These are phyloP conservation scores for Massarina eburnea DNA, from an alignment of 2,329 filamentous ascomycete genomes.

Conservation along the genomic window DNA sequence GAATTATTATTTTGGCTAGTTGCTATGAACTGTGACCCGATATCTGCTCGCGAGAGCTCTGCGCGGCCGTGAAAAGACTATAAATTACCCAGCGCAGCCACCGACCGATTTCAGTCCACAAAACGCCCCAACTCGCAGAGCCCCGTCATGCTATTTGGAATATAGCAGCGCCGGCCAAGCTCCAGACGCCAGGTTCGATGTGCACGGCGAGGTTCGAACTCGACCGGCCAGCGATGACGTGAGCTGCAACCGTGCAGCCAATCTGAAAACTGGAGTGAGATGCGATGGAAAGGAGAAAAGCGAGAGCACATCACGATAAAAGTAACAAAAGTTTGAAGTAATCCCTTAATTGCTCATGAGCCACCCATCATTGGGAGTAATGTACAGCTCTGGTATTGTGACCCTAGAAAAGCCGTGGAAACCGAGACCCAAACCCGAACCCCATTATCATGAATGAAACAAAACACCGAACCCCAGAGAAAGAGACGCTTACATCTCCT, in stretches of 20 bases:
- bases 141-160: no score
- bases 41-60: no score
- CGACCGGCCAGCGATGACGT: no score
- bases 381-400: slow-evolving; percentile 61
- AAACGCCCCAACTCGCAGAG: no score
- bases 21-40: no score
- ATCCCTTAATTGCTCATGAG: slow-evolving; percentile 45
- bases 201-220: no score
- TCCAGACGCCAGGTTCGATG: no score
- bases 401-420: slow-evolving; percentile 54
- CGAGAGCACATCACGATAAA: not conserved
- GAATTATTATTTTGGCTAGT: no score
- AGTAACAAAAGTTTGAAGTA: slow-evolving; percentile 27
- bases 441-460: slow-evolving; percentile 74
- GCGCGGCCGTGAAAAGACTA: no score
- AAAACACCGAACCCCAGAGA: slow-evolving; percentile 56
- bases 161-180: no score
- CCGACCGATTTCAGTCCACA: no score
- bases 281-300: not conserved
- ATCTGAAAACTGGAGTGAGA: not conserved
- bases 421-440: slow-evolving; percentile 63
- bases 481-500: slow-evolving; percentile 75
- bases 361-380: slow-evolving; percentile 58
- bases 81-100: no score
- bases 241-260: not conserved